Evolutionary conservation across 139 green algal genomes (phyloP), one percentile per base, ranked within the genome.

Genomic region (Haematococcus sp.): DNA sequence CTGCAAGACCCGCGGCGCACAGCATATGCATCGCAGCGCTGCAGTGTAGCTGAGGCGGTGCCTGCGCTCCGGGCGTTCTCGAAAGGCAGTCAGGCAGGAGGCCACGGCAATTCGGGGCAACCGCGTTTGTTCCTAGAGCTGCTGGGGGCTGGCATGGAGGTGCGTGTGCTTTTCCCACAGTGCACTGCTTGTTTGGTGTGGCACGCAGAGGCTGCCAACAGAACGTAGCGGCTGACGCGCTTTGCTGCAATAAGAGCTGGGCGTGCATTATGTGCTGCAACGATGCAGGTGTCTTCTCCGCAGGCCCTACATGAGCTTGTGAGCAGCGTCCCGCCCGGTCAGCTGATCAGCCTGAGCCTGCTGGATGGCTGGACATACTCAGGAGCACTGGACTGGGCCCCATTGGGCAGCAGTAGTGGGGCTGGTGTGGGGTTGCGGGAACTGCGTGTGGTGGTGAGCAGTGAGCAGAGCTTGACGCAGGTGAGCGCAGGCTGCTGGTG

Each of bases 311-410:
- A 49, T 7, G 40, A 49, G 40, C 40, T 49, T 19, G 40, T 49
- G 40, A 11, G 40, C 40, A 49, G 40, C 40, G 11, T 49, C 7
- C 34, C 9, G 63, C 19, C 34, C 31, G 19, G 35, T 4, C 31
- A 49, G 40, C n/a, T 70, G 13, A 70, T 20, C 32, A 31, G 27
- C 9, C 31, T 70, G 7, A 23, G 46, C 63, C 15, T 70, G 34
- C 63, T 70, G 63, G 63, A 70, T 33, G 19, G 3, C 15, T 70
- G 27, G 28, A 23, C 63, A 23, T 70, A 70, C 63, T 17, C 15
- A 4, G 63, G 63, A 4, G n/a, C 31, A 4, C 35, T 70, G 31
- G 32, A 30, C 15, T 70, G 63, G 63, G 16, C 27, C 5, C 15
- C 32, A 16, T 20, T 70, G 40, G 40, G 40, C 40, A 11, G 7